Evolutionary conservation across 305 asterid species (phyloP), one percentile per base, ranked within the genome.

Genomic region (Fraxinus latifolia): DNA sequence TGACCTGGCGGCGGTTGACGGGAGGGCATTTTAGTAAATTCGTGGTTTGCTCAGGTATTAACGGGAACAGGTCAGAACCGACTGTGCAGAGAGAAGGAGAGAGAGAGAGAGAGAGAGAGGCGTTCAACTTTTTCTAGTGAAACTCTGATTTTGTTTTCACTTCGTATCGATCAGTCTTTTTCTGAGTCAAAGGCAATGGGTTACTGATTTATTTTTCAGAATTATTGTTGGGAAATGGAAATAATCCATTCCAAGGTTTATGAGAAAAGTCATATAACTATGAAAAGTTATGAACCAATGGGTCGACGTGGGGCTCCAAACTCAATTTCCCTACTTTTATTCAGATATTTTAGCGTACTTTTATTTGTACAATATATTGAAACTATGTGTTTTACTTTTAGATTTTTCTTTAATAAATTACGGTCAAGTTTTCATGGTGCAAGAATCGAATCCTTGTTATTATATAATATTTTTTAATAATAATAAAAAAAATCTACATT

Each of bases 11-110:
- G 76, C 3, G 86, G 82, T 25, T 79, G 89, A 73, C 98, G 97
- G 70, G 94, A 89, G 88, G 96, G 97, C 98, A 95, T 94, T 67
- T 12, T 76, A 79, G 90, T 80, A 82, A 83, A 36, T 85, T 72
- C 17, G 4, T 21, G 7, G 62, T 1, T 70, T 36, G 76, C 25
- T 47, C 0, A 11, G 15, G 47, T 15, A 60, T 82, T 33, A 77
- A 55, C 25, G 87, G 72, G 73, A 27, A 85, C 88, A 86, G 62
- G 84, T 76, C 86, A 76, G 67, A 34, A 78, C 81, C 47, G 88
- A 80, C 82, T 34, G 80, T 80, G 21, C 68, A 76, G 75, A 58
- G 83, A 80, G 3, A 39, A 4, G 44, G 44, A 32, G 33, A 31
- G 77, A 81, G 82, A 79, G 74, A 65, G 44, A 77, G 84, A 60